A percentile compares a stretch with the other conserved stretches of the same genome.
Evolutionary conservation across 1,284 basidiomycete species (phyloP).

Genomic region (Pholiota adiposa): DNA sequence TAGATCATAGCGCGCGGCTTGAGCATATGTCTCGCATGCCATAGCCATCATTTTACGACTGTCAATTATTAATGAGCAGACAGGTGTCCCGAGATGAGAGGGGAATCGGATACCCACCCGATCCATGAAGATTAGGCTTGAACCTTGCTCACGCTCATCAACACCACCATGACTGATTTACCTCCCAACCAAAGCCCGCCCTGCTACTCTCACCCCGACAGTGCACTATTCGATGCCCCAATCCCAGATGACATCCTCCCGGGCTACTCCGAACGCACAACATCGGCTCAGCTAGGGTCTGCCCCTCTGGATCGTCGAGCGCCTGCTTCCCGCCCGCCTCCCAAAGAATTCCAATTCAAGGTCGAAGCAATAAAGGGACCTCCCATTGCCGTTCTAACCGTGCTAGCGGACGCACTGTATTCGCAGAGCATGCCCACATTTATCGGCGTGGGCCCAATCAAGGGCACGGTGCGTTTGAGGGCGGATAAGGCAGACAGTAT

Average conservation of each 20-base stretch:
- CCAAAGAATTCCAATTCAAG: constrained; percentile 1
- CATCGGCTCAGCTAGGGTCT: not conserved
- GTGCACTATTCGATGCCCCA: not conserved
- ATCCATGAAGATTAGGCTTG: not conserved
- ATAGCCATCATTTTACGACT: too few relatives aligned
- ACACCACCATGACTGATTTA: not conserved
- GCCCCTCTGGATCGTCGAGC: not conserved
- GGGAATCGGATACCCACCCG: too few relatives aligned
- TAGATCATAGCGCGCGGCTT: too few relatives aligned
- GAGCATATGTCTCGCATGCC: too few relatives aligned
- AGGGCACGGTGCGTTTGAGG: not conserved
- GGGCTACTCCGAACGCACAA: not conserved
- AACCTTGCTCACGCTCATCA: not conserved
- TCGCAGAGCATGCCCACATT: not conserved
- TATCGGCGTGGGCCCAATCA: not conserved
- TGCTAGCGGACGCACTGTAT: not conserved
- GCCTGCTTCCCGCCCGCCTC: not conserved
- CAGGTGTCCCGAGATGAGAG: too few relatives aligned
- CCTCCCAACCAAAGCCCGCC: not conserved
- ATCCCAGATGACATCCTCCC: not conserved
- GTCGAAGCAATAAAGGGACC: not conserved
- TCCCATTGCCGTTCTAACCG: not conserved
- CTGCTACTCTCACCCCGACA: not conserved
- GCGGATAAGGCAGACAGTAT: not conserved
- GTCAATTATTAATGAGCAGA: too few relatives aligned